Evolutionary conservation across 73 alveolate species (phyloP), one percentile per base, ranked within the genome.

Genomic region (Paramecium pentaurelia): DNA sequence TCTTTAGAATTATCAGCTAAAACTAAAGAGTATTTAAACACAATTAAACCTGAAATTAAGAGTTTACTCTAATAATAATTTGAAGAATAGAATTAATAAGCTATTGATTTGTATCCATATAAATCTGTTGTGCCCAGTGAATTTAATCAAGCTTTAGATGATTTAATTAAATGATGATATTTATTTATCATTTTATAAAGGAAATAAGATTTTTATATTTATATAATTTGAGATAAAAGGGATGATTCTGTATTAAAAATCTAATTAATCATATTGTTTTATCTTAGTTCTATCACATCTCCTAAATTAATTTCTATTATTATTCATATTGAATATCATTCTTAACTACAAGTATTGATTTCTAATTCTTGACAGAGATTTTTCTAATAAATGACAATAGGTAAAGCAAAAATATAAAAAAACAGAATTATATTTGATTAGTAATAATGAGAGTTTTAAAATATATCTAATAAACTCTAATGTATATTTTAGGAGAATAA

Each of bases 41-140:
- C 71, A 4, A 71, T 89, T n/a, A 89, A 89, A 7, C 45, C 51
- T 25, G 64, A 40, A 71, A 83, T 89, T 16, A 70, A 71, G 44
- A 34, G 88, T n/a, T 36, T 89, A 2, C 40, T 45, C 6, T 42
- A 68, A 89, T 71, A 44, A 16, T 20, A 60, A 42, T 89, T 89
- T 49, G 94, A 89, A 49, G 94, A 89, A 51, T 49, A 89, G 32
- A 70, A 89, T 58, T 88, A 88, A 45, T 36, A 89, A 47, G 86
- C 54, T 0, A 49, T 60, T 11, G 90, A 89, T 40, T 28, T 89
- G 7, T 89, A 89, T 64, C 71, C 25, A 22, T 54, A 54, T 12
- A 71, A 38, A 27, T 36, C 54, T n/a, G 64, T 71, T 42, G 54
- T 40, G 1, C 49, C 54, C 8, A 32, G 12, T 14, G 88, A 89